Percentiles rank a stretch among this genome's conserved stretches.
These are phyloP conservation scores for Argentina anserina DNA, from an alignment of 306 rosid genomes.

Conservation along the genomic window DNA sequence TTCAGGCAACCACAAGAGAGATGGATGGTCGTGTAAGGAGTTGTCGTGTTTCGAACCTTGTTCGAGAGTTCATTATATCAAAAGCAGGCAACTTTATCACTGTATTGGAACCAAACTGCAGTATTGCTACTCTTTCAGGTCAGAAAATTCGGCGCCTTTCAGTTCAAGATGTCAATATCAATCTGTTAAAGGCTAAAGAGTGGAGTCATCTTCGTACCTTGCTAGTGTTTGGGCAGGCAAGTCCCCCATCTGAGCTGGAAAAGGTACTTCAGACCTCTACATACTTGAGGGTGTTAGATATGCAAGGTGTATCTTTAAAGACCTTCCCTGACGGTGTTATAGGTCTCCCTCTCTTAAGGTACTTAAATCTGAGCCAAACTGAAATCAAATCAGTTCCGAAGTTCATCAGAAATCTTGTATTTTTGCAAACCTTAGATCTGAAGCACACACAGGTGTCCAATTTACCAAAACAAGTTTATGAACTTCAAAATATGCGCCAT, in stretches of 20 bases:
- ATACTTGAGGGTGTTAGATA: not conserved
- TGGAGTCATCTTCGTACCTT: not conserved
- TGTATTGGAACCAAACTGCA: not conserved
- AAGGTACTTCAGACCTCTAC: not conserved
- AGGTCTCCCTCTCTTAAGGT: slow-evolving; percentile 1
- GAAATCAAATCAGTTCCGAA: not conserved
- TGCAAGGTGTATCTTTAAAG: not conserved
- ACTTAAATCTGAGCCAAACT: slow-evolving; percentile 3
- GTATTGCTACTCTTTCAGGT: not conserved
- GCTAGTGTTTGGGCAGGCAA: slow-evolving; percentile 1
- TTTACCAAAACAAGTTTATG: not conserved
- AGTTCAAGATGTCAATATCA: not conserved
- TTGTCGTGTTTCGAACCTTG: slow-evolving; percentile 7
- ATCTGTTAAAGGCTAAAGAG: not conserved
- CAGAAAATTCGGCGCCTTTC: slow-evolving; percentile 5
- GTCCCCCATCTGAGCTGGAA: not conserved
- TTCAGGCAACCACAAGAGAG: not conserved
- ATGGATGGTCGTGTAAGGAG: slow-evolving; percentile 8
- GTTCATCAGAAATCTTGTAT: not conserved
- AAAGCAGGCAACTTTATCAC: not conserved
- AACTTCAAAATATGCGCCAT: slow-evolving; percentile 6
- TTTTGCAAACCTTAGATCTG: slow-evolving; percentile 19
- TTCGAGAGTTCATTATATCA: slow-evolving; percentile 3
- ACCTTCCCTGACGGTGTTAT: not conserved
- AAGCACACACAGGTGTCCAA: slow-evolving; percentile 5